Evolutionary conservation across 2,329 filamentous ascomycete species (phyloP).

Genomic region (Knoxdaviesia proteae): DNA sequence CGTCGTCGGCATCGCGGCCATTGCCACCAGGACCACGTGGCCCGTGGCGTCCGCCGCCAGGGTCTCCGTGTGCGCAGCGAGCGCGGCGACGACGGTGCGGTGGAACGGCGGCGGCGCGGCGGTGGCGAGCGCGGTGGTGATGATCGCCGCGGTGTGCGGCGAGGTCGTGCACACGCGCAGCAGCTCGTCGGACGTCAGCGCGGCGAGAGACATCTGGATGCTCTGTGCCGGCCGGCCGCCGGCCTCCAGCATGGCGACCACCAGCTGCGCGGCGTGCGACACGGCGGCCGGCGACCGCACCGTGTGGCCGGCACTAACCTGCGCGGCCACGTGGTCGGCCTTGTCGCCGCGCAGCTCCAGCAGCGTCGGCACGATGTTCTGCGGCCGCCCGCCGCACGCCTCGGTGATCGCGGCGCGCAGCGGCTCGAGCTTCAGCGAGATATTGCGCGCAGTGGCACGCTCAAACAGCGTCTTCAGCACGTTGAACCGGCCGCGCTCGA

Average conservation of each 20-base stretch:
- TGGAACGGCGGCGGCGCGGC: constrained; percentile 28
- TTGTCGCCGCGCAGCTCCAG: constrained; percentile 22
- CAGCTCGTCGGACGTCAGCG: constrained; percentile 32
- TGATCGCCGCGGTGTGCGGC: constrained; percentile 24
- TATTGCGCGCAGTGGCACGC: constrained; percentile 50
- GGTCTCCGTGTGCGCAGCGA: constrained; percentile 22
- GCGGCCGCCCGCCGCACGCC: constrained; percentile 25
- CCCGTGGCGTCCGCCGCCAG: constrained; percentile 29
- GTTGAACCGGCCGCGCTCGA: constrained; percentile 55
- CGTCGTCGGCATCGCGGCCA: constrained; percentile 27
- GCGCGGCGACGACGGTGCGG: constrained; percentile 27
- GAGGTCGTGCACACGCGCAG: constrained; percentile 42
- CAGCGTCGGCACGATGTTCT: constrained; percentile 25
- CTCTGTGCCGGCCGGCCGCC: constrained; percentile 47
- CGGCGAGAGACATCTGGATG: constrained; percentile 51
- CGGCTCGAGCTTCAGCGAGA: constrained; percentile 27
- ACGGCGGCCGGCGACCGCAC: constrained; percentile 3
- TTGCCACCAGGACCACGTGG: constrained; percentile 27
- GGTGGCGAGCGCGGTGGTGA: constrained; percentile 27
- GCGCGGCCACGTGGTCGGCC: constrained; percentile 9
- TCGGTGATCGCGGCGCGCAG: constrained; percentile 26
- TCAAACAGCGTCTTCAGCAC: constrained; percentile 71
- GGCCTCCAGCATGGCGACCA: constrained; percentile 57
- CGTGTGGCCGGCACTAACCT: constrained; percentile 2
- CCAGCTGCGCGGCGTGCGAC: constrained; percentile 61